Evolutionary conservation across 257 asterid genomes (phyloP).

Genomic region (Agastache rugosa): DNA sequence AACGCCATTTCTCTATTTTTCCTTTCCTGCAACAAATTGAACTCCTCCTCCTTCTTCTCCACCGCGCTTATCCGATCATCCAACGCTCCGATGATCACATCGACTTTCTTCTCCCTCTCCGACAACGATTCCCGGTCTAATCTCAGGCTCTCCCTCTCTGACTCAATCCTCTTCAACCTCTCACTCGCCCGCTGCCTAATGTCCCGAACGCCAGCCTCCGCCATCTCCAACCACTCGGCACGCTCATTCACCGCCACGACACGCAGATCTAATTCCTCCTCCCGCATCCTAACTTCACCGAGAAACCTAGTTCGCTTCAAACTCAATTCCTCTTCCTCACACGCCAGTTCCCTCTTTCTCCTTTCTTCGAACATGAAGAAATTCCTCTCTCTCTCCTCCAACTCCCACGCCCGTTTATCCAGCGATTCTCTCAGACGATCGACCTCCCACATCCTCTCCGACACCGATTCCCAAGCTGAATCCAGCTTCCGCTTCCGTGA

Average conservation of each 20-base stretch:
- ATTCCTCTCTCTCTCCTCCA: conserved; percentile 33
- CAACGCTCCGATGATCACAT: conserved; percentile 1
- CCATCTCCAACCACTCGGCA: conserved; percentile 27
- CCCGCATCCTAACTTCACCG: conserved; percentile 2
- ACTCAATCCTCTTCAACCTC: conserved; percentile 35
- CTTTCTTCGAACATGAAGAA: conserved; percentile 29
- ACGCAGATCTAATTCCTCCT: conserved; percentile 31
- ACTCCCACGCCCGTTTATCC: conserved; percentile 19
- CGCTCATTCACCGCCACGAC: conserved; percentile 18
- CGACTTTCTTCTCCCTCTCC: conserved; percentile 38
- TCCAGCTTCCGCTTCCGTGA: conserved; percentile 29
- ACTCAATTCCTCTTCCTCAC: conserved; percentile 28
- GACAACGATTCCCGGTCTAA: conserved; percentile 28
- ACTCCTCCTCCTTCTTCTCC: conserved; percentile 38
- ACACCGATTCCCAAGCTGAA: conserved; percentile 20
- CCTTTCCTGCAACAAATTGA: conserved; percentile 24
- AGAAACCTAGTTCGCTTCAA: conserved; percentile 26
- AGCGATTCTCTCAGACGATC: conserved; percentile 27
- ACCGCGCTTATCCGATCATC: conserved; percentile 30
- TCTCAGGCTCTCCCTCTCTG: conserved; percentile 6
- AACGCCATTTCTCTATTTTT: conserved; percentile 30
- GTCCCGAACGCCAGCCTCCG: conserved; percentile 16
- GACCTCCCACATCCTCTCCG: conserved; percentile 27
- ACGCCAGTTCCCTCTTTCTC: conserved; percentile 33
- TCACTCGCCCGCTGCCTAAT: not conserved